Base-by-base conservation (phyloP, 768 basidiomycete species). In the Agrocybe pediades region DNA sequence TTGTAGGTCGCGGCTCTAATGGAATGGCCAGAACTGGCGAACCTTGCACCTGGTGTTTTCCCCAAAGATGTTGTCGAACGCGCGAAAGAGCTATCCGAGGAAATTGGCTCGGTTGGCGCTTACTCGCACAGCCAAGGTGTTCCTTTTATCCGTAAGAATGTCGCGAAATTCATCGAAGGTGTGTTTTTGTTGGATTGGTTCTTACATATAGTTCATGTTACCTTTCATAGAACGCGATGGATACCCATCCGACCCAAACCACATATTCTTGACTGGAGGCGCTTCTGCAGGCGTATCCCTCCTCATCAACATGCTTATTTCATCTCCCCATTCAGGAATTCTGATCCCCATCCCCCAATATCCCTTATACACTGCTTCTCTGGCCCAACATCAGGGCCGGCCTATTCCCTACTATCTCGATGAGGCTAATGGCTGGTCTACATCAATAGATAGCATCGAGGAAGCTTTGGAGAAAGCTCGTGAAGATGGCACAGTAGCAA, bases 321-420 rank as follows among this genome's bases (percentile, higher is more conserved):
- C 84, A 9, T 70, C 78, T 19, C 84, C 83, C 19, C 78, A 75
- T 23, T 82, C 83, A 44, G 94, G 92, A 6, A 81, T 96, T 62
- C 82, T 96, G 49, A 97, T 98, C 65, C 96, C 96, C 26, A 98
- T 99, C 57, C 96, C 96, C 2, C 96, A 99, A 73, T 98, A 99
- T 69, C 96, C 96, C 1, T 80, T 99, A 9, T 99, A 99, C 72
- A 98, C 95, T 30, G 96, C 96, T 26, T 86, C 95, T 1, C 85
- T 99, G 46, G 91, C 96, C 1, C 88, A 94, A 63, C 84, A 83
- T 68, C 78, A 79, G 41, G 95, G 95, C n/a, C 74, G 80, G 5
- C 76, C 91, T 0, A 74, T 98, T 39, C 92, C 94, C 0, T 99
- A 98, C 72, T 84, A 90, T 71, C 88, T 98, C 17, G 85, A 93